A percentile compares a stretch with the other conserved stretches of the same genome.
Conservation (phyloP, 768 basidiomycete genomes). For the Mycena kentingensis region DNA sequence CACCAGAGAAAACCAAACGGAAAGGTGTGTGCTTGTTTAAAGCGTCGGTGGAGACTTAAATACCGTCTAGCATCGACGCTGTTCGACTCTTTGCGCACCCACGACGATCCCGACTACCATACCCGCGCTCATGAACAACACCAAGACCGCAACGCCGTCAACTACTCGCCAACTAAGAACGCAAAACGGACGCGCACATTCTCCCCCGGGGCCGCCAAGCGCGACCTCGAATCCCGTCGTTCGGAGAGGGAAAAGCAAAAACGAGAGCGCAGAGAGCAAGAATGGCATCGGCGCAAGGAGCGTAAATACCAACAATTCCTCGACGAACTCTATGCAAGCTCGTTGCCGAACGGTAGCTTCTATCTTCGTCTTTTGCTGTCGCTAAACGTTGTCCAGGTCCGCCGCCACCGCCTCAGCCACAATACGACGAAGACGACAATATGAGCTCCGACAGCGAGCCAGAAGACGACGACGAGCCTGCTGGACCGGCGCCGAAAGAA, state of each 20-base stretch:
- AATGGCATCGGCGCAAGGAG: constrained; percentile 40
- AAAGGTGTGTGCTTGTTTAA: constrained; percentile 41
- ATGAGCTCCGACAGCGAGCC: constrained; percentile 23
- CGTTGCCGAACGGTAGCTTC: constrained; percentile 32
- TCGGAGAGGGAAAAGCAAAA: constrained; percentile 45
- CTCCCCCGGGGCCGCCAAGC: constrained; percentile 44
- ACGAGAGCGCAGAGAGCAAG: constrained; percentile 39
- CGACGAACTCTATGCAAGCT: constrained; percentile 42
- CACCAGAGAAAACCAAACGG: constrained; percentile 43
- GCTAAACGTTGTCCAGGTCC: constrained; percentile 3
- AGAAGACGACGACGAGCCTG: constrained; percentile 22
- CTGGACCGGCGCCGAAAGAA: no score
- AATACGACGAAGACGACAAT: constrained; percentile 20
- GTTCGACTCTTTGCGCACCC: constrained; percentile 37
- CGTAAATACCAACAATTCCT: constrained; percentile 41
- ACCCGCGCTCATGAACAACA: constrained; percentile 35
- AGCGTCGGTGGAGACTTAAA: neutral
- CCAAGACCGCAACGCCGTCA: constrained; percentile 31
- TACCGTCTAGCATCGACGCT: constrained; percentile 33
- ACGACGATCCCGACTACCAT: constrained; percentile 35
- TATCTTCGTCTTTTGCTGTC: no score
- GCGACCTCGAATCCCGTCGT: constrained; percentile 39
- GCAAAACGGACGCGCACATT: constrained; percentile 55
- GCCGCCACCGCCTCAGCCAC: no score
- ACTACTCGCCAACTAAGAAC: constrained; percentile 33